A percentile compares a stretch with the other conserved stretches of the same genome.
phyloP scores from a whole-genome alignment of 306 rosid genomes.

The Trichosanthes cucumerina region DNA sequence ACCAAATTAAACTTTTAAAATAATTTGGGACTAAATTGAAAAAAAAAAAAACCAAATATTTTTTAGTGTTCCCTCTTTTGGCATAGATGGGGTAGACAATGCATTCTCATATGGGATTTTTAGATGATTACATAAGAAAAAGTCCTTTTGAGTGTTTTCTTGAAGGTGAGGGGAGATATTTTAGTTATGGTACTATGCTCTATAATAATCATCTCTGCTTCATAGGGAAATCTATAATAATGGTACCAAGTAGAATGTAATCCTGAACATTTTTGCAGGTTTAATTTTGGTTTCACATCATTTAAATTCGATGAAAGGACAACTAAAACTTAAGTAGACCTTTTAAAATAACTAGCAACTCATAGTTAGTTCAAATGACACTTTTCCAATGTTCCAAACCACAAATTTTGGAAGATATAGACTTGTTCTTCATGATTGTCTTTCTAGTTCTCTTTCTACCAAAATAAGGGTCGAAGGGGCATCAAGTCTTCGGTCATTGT shows the following conservation, averaged over 20 bases:
- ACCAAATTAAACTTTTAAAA: too few relatives aligned
- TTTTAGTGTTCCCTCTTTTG: too few relatives aligned
- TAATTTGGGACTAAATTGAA: too few relatives aligned
- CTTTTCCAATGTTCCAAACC: background rate
- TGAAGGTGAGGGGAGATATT: background rate
- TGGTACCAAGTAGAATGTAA: background rate
- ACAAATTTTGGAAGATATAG: background rate
- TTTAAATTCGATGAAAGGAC: background rate
- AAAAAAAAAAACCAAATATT: background rate
- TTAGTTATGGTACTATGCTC: background rate
- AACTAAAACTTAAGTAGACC: background rate
- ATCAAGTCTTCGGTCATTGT: background rate
- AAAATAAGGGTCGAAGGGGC: background rate
- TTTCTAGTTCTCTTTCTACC: background rate
- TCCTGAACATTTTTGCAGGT: background rate
- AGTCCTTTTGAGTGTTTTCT: background rate
- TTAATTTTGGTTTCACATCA: background rate
- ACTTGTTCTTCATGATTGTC: background rate
- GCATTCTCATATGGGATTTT: background rate
- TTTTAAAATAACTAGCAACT: background rate
- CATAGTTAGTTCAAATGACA: background rate
- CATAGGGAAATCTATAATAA: background rate
- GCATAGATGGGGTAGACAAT: background rate
- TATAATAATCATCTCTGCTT: background rate
- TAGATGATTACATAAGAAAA: background rate